Conservation (phyloP, 768 basidiomycete genomes). For the Tulasnella sp. region DNA sequence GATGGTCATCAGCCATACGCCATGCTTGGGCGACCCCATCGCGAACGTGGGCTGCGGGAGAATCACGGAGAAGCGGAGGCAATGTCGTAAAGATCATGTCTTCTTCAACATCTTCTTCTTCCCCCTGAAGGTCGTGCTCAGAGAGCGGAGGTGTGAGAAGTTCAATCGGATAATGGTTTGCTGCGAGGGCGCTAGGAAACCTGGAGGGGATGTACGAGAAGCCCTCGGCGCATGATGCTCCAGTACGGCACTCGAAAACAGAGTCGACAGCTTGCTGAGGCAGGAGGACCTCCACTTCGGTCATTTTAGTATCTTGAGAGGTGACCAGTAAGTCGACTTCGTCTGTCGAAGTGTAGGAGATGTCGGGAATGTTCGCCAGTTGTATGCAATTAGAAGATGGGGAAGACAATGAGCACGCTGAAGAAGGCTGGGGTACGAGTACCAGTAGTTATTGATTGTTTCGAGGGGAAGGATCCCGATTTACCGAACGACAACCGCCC, state of each 20-base stretch:
- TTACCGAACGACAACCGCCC: conserved; percentile 70
- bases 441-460: conserved; percentile 23
- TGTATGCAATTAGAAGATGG: conserved; percentile 19
- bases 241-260: conserved; percentile 26
- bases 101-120: neutral
- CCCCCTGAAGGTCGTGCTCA: neutral
- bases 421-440: conserved; percentile 20
- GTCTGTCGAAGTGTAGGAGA: conserved; percentile 28
- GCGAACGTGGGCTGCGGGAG: conserved; percentile 61
- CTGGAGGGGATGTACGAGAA: neutral
- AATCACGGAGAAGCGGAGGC: conserved; percentile 56
- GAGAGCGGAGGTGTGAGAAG: conserved; percentile 7
- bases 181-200: neutral
- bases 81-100: conserved; percentile 48
- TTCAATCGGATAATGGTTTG: neutral
- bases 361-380: neutral
- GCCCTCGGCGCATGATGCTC: neutral
- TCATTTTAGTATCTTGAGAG: conserved; percentile 18
- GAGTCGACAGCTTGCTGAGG: conserved; percentile 26
- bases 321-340: conserved; percentile 39
- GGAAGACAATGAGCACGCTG: conserved; percentile 20
- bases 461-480: conserved; percentile 31
- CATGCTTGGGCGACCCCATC: conserved; percentile 40
- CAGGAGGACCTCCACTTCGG: conserved; percentile 17
- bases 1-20: conserved; percentile 19